phyloP scores from a whole-genome alignment of 2,329 filamentous ascomycete genomes.

The Proliferodiscus dingleyae region DNA sequence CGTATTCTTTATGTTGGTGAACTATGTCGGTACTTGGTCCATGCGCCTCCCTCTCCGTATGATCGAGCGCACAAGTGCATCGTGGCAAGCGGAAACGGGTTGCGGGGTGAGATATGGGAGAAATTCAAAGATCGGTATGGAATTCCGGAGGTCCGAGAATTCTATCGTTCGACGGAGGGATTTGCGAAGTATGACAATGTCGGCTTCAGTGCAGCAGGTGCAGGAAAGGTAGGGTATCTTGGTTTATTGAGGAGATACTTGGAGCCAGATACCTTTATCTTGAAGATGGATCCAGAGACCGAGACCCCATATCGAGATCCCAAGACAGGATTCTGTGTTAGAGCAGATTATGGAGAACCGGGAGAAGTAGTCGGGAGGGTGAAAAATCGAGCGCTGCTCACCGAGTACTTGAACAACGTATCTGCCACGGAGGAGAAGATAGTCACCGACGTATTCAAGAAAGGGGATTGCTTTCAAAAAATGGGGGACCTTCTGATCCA shows the following conservation, averaged over 20 bases:
- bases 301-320: slow-evolving; percentile 40
- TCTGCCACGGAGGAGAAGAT: slow-evolving; percentile 41
- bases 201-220: slow-evolving; percentile 36
- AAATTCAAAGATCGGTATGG: slow-evolving; percentile 39
- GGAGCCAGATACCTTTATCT: slow-evolving; percentile 39
- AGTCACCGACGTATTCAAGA: slow-evolving; percentile 39
- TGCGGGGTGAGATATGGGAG: slow-evolving; percentile 44
- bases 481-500: slow-evolving; percentile 41
- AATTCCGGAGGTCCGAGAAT: slow-evolving; percentile 42
- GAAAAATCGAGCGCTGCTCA: slow-evolving; percentile 35
- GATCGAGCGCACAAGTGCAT: slow-evolving; percentile 41
- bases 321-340: slow-evolving; percentile 39
- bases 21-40: slow-evolving; percentile 43
- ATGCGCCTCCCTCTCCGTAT: slow-evolving; percentile 39
- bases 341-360: slow-evolving; percentile 34
- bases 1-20: slow-evolving; percentile 45
- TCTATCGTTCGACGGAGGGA: slow-evolving; percentile 44
- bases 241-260: slow-evolving; percentile 37
- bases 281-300: slow-evolving; percentile 33
- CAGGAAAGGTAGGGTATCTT: slow-evolving; percentile 40
- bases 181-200: slow-evolving; percentile 42
- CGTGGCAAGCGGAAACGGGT: slow-evolving; percentile 42
- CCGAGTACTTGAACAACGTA: slow-evolving; percentile 38
- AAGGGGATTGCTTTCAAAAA: slow-evolving; percentile 41
- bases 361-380: slow-evolving; percentile 43